Conservation (phyloP, 2,329 filamentous ascomycete genomes). For the Diaporthe helianthi region DNA sequence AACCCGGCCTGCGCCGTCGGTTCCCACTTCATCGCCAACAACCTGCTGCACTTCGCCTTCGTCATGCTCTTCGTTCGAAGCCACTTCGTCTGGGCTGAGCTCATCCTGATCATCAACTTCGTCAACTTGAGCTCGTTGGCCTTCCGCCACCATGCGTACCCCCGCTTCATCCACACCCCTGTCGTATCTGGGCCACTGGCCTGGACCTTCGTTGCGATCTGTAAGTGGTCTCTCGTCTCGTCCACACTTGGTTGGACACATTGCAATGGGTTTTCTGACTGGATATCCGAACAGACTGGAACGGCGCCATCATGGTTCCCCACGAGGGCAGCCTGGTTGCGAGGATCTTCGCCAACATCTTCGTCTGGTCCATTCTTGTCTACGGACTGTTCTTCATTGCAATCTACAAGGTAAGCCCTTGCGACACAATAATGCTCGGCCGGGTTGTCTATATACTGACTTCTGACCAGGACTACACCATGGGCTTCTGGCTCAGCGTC, state of each 20-base stretch:
- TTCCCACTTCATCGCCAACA: slow-evolving; percentile 85
- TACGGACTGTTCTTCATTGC: slow-evolving; percentile 80
- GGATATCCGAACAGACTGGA: slow-evolving; percentile 64
- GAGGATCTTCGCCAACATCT: slow-evolving; percentile 84
- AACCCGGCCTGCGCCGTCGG: slow-evolving; percentile 78
- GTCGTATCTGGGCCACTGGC: slow-evolving; percentile 80
- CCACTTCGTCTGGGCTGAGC: slow-evolving; percentile 77
- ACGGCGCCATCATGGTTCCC: slow-evolving; percentile 82
- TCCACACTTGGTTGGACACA: no score
- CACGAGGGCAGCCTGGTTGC: slow-evolving; percentile 70
- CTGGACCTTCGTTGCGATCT: slow-evolving; percentile 86
- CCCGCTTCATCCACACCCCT: slow-evolving; percentile 77
- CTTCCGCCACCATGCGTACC: slow-evolving; percentile 77
- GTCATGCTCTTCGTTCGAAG: slow-evolving; percentile 82
- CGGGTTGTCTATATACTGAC: slow-evolving; percentile 27
- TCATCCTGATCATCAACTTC: slow-evolving; percentile 81
- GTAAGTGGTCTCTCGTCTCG: not conserved
- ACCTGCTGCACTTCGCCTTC: slow-evolving; percentile 82
- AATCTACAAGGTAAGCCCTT: slow-evolving; percentile 68
- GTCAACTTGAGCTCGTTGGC: slow-evolving; percentile 81
- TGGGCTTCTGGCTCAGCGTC: slow-evolving; percentile 80
- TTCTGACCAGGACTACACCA: slow-evolving; percentile 67
- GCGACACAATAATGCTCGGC: not conserved
- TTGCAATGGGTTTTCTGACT: not conserved
- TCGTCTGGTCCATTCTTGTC: slow-evolving; percentile 82